Base-by-base conservation (phyloP, 164 flowering plant species). In the Tetracentron sinense region DNA sequence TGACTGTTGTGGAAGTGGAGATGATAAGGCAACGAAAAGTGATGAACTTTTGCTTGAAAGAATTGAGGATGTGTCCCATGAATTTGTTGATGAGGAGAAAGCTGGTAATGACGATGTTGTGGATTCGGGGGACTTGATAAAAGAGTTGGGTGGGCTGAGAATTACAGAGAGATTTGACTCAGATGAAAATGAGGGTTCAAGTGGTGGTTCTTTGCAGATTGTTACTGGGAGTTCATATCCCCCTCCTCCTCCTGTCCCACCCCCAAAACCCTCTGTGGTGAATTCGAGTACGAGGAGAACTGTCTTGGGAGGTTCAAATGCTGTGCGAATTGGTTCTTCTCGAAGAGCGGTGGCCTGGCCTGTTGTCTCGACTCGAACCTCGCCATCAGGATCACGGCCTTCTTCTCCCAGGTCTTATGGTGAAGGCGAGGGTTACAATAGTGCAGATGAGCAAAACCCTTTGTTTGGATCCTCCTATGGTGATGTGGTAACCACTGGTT, bases 231-330 rank as follows among this genome's bases (percentile, higher is more conserved):
- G 78, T 67, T 77, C 85, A 0, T 70, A 76, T 55, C 96, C 99
- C 1, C 99, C 97, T 3, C 96, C 99, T 12, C 97, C 98, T 70
- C 98, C 98, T 58, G 82, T 82, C 53, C 97, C 97, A 20, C 97
- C 96, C 6, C 96, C 94, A 26, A 90, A 78, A 56, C 88, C 88
- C 60, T 73, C 66, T 5, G 66, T 66, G 16, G 52, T 72, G 23
- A 86, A 72, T 69, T 71, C 77, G 31, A 81, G 65, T 70, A 21
- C 76, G 0, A 87, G 83, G 78, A 84, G 91, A 72, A 51, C 42
- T 58, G 52, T 55, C n/a, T 70, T 79, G 3, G 78, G 82, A 33
- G 71, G 70, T 64, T 74, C 87, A 35, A 82, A 76, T 67, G 52
- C 80, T 35, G 66, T 66, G 21, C 72, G 89, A 25, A 74, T 64